Evolutionary conservation across 495 filamentous ascomycete genomes (phyloP).

Genomic region (Podospora bellae-mahoneyi): DNA sequence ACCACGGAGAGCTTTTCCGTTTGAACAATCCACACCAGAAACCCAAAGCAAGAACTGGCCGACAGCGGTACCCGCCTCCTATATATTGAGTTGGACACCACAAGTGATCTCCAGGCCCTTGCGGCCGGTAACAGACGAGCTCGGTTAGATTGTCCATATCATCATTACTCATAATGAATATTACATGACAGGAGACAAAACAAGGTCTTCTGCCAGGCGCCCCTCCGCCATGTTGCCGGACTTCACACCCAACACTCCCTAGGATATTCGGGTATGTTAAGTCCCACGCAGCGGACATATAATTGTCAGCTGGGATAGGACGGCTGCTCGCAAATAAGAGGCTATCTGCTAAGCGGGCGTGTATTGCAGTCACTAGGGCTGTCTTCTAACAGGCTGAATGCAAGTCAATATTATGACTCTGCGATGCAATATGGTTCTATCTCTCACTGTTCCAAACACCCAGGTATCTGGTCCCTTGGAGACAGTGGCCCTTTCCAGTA

Average conservation of each 20-base stretch:
- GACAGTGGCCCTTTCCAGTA: constrained; percentile 1
- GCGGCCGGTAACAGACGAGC: no score
- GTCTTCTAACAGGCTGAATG: constrained; percentile 32
- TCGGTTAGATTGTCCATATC: no score
- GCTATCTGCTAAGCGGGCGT: background rate
- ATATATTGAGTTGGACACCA: no score
- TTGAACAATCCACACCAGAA: background rate
- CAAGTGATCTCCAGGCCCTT: no score
- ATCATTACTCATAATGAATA: no score
- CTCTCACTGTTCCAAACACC: constrained; percentile 16
- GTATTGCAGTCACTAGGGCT: background rate
- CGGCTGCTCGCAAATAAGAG: background rate
- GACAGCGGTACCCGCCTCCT: background rate
- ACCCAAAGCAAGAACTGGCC: background rate
- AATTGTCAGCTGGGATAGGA: background rate
- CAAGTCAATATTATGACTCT: constrained; percentile 25
- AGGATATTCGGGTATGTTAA: background rate
- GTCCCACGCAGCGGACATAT: background rate
- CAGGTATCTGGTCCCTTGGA: constrained; percentile 27
- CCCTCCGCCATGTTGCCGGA: background rate
- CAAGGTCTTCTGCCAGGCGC: background rate
- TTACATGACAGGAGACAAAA: background rate
- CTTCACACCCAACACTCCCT: background rate
- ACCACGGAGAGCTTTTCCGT: no score
- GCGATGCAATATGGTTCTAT: constrained; percentile 26